These are phyloP conservation scores for Kuraishia cidri DNA, from an alignment of 805 yeast species.

Conservation along the genomic window DNA sequence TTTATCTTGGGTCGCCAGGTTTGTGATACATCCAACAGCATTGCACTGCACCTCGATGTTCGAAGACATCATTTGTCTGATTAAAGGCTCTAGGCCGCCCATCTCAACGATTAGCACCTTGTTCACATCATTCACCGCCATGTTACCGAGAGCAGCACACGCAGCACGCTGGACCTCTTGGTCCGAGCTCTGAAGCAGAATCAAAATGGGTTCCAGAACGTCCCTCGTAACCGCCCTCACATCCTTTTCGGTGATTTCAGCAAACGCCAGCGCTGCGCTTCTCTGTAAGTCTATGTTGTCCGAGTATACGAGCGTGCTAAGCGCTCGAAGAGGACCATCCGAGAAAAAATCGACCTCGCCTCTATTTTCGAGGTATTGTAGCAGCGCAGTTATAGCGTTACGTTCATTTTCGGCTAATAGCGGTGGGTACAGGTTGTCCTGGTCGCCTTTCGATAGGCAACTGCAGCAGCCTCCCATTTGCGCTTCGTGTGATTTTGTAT, in stretches of 20 bases:
- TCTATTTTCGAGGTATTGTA: slow-evolving; percentile 84
- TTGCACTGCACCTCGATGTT: slow-evolving; percentile 98
- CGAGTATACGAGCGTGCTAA: slow-evolving; percentile 87
- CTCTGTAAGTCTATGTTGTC: slow-evolving; percentile 93
- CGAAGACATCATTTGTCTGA: slow-evolving; percentile 94
- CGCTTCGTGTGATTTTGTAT: neutral
- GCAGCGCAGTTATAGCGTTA: slow-evolving; percentile 85
- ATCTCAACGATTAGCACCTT: slow-evolving; percentile 89
- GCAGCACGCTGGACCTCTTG: slow-evolving; percentile 97
- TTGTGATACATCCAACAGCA: slow-evolving; percentile 98
- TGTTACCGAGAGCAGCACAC: slow-evolving; percentile 96
- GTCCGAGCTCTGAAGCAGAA: slow-evolving; percentile 77
- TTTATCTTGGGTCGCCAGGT: slow-evolving; percentile 95
- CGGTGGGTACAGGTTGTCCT: slow-evolving; percentile 64
- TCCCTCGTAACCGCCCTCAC: slow-evolving; percentile 85
- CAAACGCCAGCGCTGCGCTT: slow-evolving; percentile 96
- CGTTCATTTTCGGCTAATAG: slow-evolving; percentile 91
- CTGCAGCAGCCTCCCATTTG: slow-evolving; percentile 47
- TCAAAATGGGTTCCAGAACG: slow-evolving; percentile 88
- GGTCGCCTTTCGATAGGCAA: slow-evolving; percentile 29
- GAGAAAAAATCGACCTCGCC: slow-evolving; percentile 85
- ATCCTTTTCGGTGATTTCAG: slow-evolving; percentile 96
- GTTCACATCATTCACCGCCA: slow-evolving; percentile 95
- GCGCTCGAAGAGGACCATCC: slow-evolving; percentile 79
- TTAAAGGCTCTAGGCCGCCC: slow-evolving; percentile 96